Evolutionary conservation across 2,329 filamentous ascomycete genomes (phyloP).

Genomic region (Phialocephala subalpina): DNA sequence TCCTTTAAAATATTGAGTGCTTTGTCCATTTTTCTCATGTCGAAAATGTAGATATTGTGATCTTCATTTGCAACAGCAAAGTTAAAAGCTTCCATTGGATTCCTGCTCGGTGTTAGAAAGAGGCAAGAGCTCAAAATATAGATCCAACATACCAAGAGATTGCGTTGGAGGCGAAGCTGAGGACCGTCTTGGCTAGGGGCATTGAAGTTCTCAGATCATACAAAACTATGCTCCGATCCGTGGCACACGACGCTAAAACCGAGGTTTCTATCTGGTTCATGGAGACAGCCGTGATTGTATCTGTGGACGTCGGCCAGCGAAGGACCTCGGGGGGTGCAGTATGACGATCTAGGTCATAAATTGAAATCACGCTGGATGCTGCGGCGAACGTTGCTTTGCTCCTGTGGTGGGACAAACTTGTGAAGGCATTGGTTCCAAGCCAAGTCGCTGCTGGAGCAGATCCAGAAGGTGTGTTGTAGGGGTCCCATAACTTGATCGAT

Average conservation of each 20-base stretch:
- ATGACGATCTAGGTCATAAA: constrained; percentile 87
- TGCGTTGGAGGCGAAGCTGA: constrained; percentile 84
- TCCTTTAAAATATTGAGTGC: constrained; percentile 91
- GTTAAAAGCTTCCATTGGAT: constrained; percentile 97
- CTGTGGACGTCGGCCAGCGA: constrained; percentile 85
- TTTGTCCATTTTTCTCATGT: constrained; percentile 89
- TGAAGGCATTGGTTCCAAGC: constrained; percentile 85
- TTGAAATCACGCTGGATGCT: constrained; percentile 78
- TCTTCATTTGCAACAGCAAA: constrained; percentile 94
- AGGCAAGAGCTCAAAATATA: not conserved
- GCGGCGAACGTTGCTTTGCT: constrained; percentile 81
- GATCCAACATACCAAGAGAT: constrained; percentile 69
- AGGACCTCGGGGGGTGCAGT: constrained; percentile 84
- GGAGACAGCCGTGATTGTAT: constrained; percentile 87
- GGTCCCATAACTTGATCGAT: constrained; percentile 90
- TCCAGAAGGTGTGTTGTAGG: constrained; percentile 76
- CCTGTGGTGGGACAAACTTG: constrained; percentile 83
- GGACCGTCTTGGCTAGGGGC: constrained; percentile 80
- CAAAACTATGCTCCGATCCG: constrained; percentile 85
- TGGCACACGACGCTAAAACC: constrained; percentile 83
- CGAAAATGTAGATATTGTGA: constrained; percentile 71
- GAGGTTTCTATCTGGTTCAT: constrained; percentile 97
- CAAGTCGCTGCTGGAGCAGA: constrained; percentile 83
- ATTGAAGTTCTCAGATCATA: constrained; percentile 91
- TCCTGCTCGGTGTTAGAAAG: constrained; percentile 47